Percentiles rank a stretch among this genome's conserved stretches.
These are phyloP conservation scores for Mycosphaerelloides madeirae DNA, from an alignment of 2,329 filamentous ascomycete species.

Conservation along the genomic window DNA sequence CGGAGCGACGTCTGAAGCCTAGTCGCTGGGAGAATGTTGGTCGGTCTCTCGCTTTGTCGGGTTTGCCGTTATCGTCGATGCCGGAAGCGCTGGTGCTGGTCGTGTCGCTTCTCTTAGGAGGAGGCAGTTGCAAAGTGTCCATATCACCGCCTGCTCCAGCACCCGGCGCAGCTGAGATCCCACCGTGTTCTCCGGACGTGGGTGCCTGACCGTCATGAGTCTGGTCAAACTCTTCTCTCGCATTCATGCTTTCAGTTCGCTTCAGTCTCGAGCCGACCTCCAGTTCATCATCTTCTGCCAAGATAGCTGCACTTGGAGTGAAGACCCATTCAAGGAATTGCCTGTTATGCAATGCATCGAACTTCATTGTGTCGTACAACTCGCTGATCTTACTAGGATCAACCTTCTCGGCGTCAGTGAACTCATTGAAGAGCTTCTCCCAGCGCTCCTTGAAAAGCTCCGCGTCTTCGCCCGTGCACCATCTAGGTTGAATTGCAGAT, in stretches of 20 bases:
- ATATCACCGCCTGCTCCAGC: slow-evolving; percentile 5
- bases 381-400: slow-evolving; percentile 98
- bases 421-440: slow-evolving; percentile 97
- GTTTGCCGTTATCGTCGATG: slow-evolving; percentile 7
- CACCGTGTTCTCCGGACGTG: slow-evolving; percentile 7
- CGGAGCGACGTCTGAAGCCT: slow-evolving; percentile 51
- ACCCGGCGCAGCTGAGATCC: slow-evolving; percentile 2
- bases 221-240: slow-evolving; percentile 30
- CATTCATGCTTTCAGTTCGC: slow-evolving; percentile 30
- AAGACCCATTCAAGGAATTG: slow-evolving; percentile 98
- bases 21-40: slow-evolving; percentile 42
- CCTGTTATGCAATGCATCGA: slow-evolving; percentile 93
- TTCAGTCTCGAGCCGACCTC: slow-evolving; percentile 18
- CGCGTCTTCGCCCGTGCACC: slow-evolving; percentile 94
- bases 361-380: slow-evolving; percentile 99
- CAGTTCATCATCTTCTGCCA: slow-evolving; percentile 55
- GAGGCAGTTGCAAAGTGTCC: slow-evolving; percentile 15
- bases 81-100: slow-evolving; percentile 12
- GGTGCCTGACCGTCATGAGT: slow-evolving; percentile 27
- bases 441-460: slow-evolving; percentile 93
- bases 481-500: slow-evolving; percentile 69
- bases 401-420: slow-evolving; percentile 94
- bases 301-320: slow-evolving; percentile 73
- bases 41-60: slow-evolving; percentile 10
- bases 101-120: slow-evolving; percentile 21